These are phyloP conservation scores for Hymenoscyphus infarciens DNA, from an alignment of 2,329 filamentous ascomycete genomes.

Conservation along the genomic window DNA sequence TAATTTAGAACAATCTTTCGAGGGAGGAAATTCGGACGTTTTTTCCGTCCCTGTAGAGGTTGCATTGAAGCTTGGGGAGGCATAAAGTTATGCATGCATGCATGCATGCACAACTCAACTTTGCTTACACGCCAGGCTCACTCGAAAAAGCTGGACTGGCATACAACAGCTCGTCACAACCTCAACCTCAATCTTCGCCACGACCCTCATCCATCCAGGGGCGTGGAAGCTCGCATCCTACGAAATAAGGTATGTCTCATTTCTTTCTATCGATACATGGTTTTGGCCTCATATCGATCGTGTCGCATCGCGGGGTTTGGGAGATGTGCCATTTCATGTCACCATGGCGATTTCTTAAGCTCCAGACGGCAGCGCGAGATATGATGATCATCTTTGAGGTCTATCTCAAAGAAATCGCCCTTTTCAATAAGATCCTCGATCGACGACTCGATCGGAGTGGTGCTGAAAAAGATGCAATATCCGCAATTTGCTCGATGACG, in stretches of 20 bases:
- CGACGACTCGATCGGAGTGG: neutral
- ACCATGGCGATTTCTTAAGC: neutral
- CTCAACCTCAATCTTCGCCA: neutral
- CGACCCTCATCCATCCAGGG: neutral
- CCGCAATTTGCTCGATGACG: too few relatives aligned
- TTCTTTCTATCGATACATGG: neutral
- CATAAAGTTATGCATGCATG: too few relatives aligned
- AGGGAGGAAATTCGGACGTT: too few relatives aligned
- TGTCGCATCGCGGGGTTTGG: neutral
- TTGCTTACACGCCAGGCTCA: too few relatives aligned
- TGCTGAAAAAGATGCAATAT: neutral
- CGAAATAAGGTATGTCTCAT: neutral
- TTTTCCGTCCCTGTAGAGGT: too few relatives aligned
- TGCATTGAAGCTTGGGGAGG: neutral
- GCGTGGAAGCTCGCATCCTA: neutral
- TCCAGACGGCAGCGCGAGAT: neutral
- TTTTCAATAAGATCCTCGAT: neutral
- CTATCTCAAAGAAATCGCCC: neutral
- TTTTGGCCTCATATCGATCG: neutral
- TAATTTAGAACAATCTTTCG: too few relatives aligned
- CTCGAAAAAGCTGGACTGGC: neutral
- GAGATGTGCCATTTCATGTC: neutral
- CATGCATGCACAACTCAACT: too few relatives aligned
- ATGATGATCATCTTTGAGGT: neutral
- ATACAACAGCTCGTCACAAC: neutral